A percentile compares a stretch with the other conserved stretches of the same genome.
phyloP scores from a whole-genome alignment of 176 grass and related monocot genomes.

The Triticum aestivum region IWGSC_CS_RefSeq_v2.1 NC_057808.1:510851853-510852352 shows the following conservation, averaged over 20 bases:
- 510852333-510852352: neutral
- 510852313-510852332: neutral
- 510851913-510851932: conserved; percentile 47
- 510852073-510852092: neutral
- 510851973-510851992: too few relatives aligned
- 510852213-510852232: conserved; percentile 1
- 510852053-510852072: too few relatives aligned
- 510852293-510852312: neutral
- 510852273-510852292: neutral
- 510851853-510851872: conserved; percentile 94
- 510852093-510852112: neutral
- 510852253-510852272: conserved; percentile 5
- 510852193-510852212: conserved; percentile 10
- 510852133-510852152: conserved; percentile 6
- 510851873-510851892: conserved; percentile 81
- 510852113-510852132: conserved; percentile 1
- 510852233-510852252: neutral
- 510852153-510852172: neutral
- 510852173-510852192: conserved; percentile 5
- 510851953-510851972: conserved; percentile 31
- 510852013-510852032: too few relatives aligned
- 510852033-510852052: too few relatives aligned
- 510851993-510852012: too few relatives aligned
- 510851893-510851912: conserved; percentile 88
- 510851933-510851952: conserved; percentile 43